phyloP scores from a whole-genome alignment of 768 basidiomycete species.

The Hypsizygus marmoreus region DNA sequence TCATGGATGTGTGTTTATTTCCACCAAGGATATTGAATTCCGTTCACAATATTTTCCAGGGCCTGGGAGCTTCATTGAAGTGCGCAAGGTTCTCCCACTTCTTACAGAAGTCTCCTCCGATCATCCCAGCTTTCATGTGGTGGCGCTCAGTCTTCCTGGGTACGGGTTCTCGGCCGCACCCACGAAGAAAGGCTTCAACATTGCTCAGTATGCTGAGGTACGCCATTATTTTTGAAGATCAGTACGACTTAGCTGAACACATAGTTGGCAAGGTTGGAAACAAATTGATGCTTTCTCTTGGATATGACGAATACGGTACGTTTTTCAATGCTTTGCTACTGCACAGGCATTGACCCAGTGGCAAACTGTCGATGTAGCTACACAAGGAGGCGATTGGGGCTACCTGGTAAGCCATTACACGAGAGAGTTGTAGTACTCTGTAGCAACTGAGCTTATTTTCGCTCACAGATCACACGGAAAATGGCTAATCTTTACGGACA shows the following conservation, averaged over 20 bases:
- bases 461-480: conserved; percentile 25
- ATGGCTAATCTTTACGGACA: conserved; percentile 31
- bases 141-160: conserved; percentile 58
- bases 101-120: conserved; percentile 43
- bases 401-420: conserved; percentile 24
- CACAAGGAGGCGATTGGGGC: conserved; percentile 55
- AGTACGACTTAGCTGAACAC: neutral
- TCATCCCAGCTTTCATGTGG: conserved; percentile 63
- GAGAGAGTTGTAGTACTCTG: neutral
- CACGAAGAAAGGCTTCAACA: conserved; percentile 50
- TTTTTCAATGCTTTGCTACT: neutral
- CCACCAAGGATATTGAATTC: neutral
- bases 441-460: neutral
- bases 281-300: conserved; percentile 50
- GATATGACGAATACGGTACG: conserved; percentile 48
- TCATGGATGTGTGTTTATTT: conserved; percentile 51
- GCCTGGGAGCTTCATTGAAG: conserved; percentile 64
- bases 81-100: conserved; percentile 56
- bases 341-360: neutral
- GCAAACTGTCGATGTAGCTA: conserved; percentile 35
- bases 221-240: conserved; percentile 23
- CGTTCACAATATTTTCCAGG: conserved; percentile 34
- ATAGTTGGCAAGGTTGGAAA: conserved; percentile 38
- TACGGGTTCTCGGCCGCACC: conserved; percentile 65
- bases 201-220: conserved; percentile 50